Evolutionary conservation across 495 filamentous ascomycete genomes (phyloP), one percentile per base, ranked within the genome.

Genomic region (Daldinia bambusicola): DNA sequence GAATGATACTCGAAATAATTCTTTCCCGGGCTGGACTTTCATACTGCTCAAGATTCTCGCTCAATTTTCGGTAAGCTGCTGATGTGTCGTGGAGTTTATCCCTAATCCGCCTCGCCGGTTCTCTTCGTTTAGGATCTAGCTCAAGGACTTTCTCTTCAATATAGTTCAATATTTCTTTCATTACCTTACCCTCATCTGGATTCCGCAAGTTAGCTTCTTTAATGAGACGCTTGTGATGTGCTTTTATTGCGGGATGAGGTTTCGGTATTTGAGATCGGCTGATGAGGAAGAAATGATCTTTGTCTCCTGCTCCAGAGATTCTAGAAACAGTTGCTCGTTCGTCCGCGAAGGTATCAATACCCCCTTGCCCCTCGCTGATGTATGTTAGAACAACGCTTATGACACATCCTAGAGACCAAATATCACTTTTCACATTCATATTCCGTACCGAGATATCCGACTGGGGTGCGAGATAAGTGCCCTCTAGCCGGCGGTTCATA

Each of bases 361-460:
- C 79, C 13, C 45, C 48, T 18, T 69, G 59, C 20, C 79, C 79
- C 4, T 76, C 70, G 30, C 74, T 74, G 13, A 81, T 43, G 58
- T 79, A 81, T 13, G 73, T 70, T 45, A 81, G 71, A 0, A 81
- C 41, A 10, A 79, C 72, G 55, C 78, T 80, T n/a, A 80, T 65
- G 0, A 81, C 70, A 45, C 78, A 81, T 1, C 75, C 79, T 7
- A 81, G 53, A 6, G 79, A 79, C 79, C 79, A 81, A 2, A 81
- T 72, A 59, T 81, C 79, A 55, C 77, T 79, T 37, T 67, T 69
- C 12, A 67, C 67, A 5, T 67, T 78, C 78, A 80, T 80, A 12
- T 55, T 78, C n/a, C 32, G 71, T 3, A 57, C 66, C 10, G 58
- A 43, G 12, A 59, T 38, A 30, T 41, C 22, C 0, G 78, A 77